phyloP scores from a whole-genome alignment of 495 filamentous ascomycete genomes.

The Neurospora sp. region DNA sequence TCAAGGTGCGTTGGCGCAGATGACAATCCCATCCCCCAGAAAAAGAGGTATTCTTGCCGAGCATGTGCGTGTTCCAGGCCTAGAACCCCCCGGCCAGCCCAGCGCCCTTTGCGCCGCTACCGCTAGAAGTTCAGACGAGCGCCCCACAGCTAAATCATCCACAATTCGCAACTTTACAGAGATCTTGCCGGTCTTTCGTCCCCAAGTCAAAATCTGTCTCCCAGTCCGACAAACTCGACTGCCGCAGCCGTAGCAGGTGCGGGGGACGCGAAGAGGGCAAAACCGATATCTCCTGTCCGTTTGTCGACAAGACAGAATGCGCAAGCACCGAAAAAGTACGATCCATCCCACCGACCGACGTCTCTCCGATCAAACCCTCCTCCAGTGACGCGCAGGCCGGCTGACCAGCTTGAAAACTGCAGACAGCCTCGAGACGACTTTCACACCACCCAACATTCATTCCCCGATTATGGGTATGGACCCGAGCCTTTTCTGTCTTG shows the following conservation, averaged over 20 bases:
- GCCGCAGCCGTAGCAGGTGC: background rate
- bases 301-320: slow-evolving; percentile 9
- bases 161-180: background rate
- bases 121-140: background rate
- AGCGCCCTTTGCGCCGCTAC: background rate
- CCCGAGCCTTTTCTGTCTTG: background rate
- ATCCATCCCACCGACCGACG: background rate
- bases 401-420: slow-evolving; percentile 1
- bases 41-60: background rate
- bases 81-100: background rate
- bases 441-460: slow-evolving; percentile 14
- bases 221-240: background rate
- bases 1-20: background rate
- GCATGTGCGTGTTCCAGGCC: background rate
- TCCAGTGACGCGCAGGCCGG: background rate
- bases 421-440: slow-evolving; percentile 8
- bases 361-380: background rate
- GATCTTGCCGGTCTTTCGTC: background rate
- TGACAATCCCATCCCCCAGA: background rate
- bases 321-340: slow-evolving; percentile 9
- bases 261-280: background rate
- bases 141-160: slow-evolving; percentile 3
- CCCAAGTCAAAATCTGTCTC: background rate
- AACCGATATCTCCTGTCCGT: background rate
- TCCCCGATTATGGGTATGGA: slow-evolving; percentile 24